Evolutionary conservation across 2,329 filamentous ascomycete genomes (phyloP).

Genomic region (Aspergillus viridinutans): DNA sequence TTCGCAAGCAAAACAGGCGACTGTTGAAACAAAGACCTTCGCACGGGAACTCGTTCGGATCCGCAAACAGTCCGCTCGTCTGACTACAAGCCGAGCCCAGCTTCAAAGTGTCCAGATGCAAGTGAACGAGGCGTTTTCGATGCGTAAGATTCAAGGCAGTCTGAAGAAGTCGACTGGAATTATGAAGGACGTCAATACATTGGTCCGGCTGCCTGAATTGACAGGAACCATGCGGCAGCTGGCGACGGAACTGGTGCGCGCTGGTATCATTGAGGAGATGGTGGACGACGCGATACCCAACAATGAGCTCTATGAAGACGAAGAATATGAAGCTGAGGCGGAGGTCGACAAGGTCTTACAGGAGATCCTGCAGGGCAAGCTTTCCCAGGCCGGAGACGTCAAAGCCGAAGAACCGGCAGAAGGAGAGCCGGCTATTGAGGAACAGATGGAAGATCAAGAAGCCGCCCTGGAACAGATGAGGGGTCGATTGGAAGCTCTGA

Average conservation of each 20-base stretch:
- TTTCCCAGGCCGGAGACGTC: constrained; percentile 61
- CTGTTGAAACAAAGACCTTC: constrained; percentile 79
- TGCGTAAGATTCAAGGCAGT: constrained; percentile 92
- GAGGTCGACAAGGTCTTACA: constrained; percentile 92
- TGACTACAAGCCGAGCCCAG: constrained; percentile 86
- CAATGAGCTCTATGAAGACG: constrained; percentile 63
- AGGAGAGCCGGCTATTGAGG: constrained; percentile 52
- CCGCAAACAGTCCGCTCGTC: constrained; percentile 67
- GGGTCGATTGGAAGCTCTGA: constrained; percentile 80
- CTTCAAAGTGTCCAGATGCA: constrained; percentile 93
- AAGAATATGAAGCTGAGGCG: constrained; percentile 71
- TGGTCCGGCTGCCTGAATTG: constrained; percentile 80
- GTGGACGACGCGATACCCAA: constrained; percentile 78
- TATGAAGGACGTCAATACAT: constrained; percentile 92
- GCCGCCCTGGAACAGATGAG: constrained; percentile 93
- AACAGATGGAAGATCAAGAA: constrained; percentile 82
- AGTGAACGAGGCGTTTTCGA: constrained; percentile 91
- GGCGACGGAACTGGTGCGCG: constrained; percentile 82
- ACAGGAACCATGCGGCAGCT: constrained; percentile 86
- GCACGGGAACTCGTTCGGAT: constrained; percentile 81
- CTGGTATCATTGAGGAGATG: constrained; percentile 98
- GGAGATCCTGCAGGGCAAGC: constrained; percentile 80
- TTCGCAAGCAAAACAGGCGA: constrained; percentile 71
- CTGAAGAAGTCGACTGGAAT: constrained; percentile 82
- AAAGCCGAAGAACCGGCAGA: constrained; percentile 53